A percentile compares a stretch with the other conserved stretches of the same genome.
These are phyloP conservation scores for Ilyonectria robusta DNA, from an alignment of 2,329 filamentous ascomycete genomes.

Conservation along the genomic window DNA sequence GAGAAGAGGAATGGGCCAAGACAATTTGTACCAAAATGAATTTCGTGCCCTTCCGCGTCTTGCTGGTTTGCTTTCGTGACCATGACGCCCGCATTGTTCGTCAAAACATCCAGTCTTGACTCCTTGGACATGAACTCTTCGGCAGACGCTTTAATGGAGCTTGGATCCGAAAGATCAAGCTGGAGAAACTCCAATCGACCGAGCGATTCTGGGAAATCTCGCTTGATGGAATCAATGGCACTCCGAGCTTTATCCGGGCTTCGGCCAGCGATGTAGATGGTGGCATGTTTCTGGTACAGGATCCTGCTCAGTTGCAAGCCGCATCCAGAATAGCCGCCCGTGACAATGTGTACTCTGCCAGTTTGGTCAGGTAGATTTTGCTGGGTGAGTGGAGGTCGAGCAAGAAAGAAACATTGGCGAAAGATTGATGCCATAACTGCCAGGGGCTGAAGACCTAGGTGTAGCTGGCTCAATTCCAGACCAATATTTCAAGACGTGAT, in stretches of 20 bases:
- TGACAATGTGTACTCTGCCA: conserved; percentile 50
- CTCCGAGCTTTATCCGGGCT: conserved; percentile 56
- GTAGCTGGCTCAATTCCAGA: too few species aligned
- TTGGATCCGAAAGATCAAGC: conserved; percentile 56
- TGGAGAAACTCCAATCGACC: conserved; percentile 50
- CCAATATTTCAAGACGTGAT: too few species aligned
- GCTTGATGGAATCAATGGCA: conserved; percentile 52
- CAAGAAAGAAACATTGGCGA: too few species aligned
- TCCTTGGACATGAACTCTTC: conserved; percentile 43
- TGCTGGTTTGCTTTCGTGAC: conserved; percentile 52
- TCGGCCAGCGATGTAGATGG: conserved; percentile 66
- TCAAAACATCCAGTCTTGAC: conserved; percentile 52
- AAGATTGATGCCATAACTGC: too few species aligned
- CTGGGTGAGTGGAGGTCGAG: too few species aligned
- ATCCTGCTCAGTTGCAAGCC: conserved; percentile 66
- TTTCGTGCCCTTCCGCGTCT: conserved; percentile 57
- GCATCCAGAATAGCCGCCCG: conserved; percentile 54
- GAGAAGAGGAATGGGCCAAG: conserved; percentile 58
- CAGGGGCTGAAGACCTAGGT: too few species aligned
- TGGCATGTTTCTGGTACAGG: conserved; percentile 66
- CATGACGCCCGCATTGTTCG: conserved; percentile 61
- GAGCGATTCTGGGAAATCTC: not conserved
- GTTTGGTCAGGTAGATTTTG: too few species aligned
- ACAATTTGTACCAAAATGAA: conserved; percentile 58
- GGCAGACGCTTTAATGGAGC: conserved; percentile 49